Evolutionary conservation across 192 early-diverging fungal genomes (phyloP).

Genomic region (Geranomyces michiganensis): DNA sequence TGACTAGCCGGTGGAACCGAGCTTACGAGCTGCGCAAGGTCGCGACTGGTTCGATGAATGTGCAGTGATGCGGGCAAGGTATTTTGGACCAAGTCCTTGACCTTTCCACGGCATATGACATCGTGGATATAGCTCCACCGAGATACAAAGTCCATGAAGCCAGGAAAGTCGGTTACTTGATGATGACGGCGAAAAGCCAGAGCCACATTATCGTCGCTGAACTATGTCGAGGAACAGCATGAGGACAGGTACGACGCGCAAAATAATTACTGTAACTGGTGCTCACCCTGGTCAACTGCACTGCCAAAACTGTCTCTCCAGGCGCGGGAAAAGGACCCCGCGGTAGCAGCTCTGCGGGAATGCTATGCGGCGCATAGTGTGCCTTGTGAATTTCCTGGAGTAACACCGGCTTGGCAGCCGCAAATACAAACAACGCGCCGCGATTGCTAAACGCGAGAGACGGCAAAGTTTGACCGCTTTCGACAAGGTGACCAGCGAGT

Average conservation of each 20-base stretch:
- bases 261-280: no score
- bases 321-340: background rate
- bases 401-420: background rate
- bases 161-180: constrained; percentile 3
- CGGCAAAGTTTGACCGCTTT: background rate
- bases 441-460: background rate
- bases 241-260: no score
- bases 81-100: no score
- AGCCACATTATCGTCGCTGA: background rate
- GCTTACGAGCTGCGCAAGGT: constrained; percentile 6
- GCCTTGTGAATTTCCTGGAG: background rate
- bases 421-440: background rate
- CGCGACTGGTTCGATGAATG: background rate
- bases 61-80: background rate
- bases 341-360: background rate
- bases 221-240: background rate
- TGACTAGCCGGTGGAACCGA: background rate
- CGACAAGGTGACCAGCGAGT: background rate
- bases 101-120: background rate
- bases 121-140: constrained; percentile 1
- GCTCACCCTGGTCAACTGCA: background rate
- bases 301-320: constrained; percentile 18
- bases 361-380: background rate
- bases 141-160: constrained; percentile 4
- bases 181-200: constrained; percentile 12